phyloP scores from a whole-genome alignment of 78 protist genomes.

The Reticulomyxa filosa region DNA sequence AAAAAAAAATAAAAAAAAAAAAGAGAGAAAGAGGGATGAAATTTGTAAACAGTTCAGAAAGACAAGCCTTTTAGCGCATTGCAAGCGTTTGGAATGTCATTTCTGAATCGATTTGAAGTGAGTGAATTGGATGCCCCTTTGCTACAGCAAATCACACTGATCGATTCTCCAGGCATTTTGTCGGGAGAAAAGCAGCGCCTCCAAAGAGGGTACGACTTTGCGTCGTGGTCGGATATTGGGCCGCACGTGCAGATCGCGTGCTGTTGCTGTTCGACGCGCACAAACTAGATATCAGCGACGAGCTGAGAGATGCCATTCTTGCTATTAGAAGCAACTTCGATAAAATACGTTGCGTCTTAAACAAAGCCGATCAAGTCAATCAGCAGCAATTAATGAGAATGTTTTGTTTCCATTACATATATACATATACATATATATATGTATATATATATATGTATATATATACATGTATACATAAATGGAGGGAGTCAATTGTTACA shows the following conservation, averaged over 20 bases:
- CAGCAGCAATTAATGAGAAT: neutral
- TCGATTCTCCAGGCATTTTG: constrained; percentile 10
- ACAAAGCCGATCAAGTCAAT: constrained; percentile 2
- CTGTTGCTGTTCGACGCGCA: constrained; percentile 70
- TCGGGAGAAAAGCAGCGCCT: constrained; percentile 48
- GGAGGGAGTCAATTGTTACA: no score
- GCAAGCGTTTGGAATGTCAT: constrained; percentile 38
- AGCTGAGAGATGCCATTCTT: neutral
- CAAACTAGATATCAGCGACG: constrained; percentile 63
- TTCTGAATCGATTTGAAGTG: constrained; percentile 21
- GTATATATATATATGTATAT: neutral
- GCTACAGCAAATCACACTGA: neutral
- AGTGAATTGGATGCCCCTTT: constrained; percentile 10
- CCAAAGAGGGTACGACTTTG: constrained; percentile 48
- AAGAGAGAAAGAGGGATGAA: neutral
- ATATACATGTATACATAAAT: neutral
- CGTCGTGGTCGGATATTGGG: constrained; percentile 52
- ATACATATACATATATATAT: neutral
- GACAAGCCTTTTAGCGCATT: constrained; percentile 54
- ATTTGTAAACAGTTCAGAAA: constrained; percentile 14
- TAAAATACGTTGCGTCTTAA: neutral
- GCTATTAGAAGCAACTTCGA: neutral
- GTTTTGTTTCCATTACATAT: no score
- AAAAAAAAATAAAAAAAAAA: neutral
- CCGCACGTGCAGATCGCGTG: constrained; percentile 56